A percentile compares a stretch with the other conserved stretches of the same genome.
These are phyloP conservation scores for Rhizopus delemar DNA, from an alignment of 371 early-diverging fungal species.

Conservation along the genomic window DNA sequence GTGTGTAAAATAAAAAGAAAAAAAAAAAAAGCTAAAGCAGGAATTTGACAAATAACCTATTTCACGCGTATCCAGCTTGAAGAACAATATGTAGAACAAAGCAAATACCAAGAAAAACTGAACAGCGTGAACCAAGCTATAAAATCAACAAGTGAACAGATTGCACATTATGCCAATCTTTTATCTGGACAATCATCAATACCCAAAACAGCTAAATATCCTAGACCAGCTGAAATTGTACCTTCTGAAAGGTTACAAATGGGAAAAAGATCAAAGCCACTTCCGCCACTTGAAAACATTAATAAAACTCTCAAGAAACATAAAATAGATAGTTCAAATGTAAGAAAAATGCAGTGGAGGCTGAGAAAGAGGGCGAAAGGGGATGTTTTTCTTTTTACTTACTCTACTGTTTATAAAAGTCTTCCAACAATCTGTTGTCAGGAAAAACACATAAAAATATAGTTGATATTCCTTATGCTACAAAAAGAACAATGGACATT, in stretches of 20 bases:
- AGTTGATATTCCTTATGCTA: neutral
- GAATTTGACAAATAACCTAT: neutral
- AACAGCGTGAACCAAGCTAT: conserved; percentile 15
- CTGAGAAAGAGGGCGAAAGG: no score
- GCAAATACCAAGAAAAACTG: conserved; percentile 17
- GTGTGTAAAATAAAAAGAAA: neutral
- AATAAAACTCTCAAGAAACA: neutral
- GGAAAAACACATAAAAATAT: neutral
- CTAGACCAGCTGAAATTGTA: neutral
- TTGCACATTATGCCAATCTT: conserved; percentile 16
- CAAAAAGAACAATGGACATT: conserved; percentile 11
- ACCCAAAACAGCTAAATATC: neutral
- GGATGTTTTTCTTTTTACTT: neutral
- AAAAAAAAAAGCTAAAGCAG: neutral
- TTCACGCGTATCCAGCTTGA: conserved; percentile 6
- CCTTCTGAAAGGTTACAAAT: neutral
- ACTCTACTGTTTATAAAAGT: neutral
- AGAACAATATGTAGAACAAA: conserved; percentile 11
- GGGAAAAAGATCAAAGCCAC: conserved; percentile 10
- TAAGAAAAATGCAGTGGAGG: neutral
- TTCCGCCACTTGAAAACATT: neutral
- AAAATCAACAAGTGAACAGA: conserved; percentile 12
- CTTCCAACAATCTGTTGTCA: neutral
- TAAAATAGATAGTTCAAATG: neutral
- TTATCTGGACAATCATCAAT: conserved; percentile 1